Conservation (phyloP, 1,284 basidiomycete species). For the Gymnopus androsaceus region DNA sequence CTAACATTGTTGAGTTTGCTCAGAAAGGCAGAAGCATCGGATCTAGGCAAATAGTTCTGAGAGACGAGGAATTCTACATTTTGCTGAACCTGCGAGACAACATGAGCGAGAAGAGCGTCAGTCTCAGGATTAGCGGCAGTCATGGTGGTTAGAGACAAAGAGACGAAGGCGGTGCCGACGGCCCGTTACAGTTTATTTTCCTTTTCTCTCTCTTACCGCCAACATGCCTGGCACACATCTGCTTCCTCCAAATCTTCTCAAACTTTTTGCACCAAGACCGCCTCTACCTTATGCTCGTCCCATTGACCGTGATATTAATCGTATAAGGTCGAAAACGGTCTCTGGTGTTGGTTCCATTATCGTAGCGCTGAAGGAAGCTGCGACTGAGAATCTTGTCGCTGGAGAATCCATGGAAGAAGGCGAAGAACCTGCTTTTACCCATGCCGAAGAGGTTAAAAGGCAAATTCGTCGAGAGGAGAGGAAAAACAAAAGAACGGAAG, state of each 20-base stretch:
- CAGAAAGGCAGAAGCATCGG: conserved; percentile 55
- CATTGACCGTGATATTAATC: conserved; percentile 79
- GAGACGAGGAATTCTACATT: conserved; percentile 64
- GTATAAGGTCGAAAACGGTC: conserved; percentile 71
- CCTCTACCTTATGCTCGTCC: conserved; percentile 85
- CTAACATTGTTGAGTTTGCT: conserved; percentile 43
- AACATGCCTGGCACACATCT: conserved; percentile 83
- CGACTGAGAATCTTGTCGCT: conserved; percentile 63
- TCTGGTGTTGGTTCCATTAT: conserved; percentile 75
- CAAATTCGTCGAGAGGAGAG: conserved; percentile 79
- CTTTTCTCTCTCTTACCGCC: conserved; percentile 7
- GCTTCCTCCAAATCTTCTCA: conserved; percentile 90
- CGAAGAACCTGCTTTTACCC: conserved; percentile 75
- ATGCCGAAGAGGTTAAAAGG: conserved; percentile 77
- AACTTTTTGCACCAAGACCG: conserved; percentile 91
- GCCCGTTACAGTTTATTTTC: neutral
- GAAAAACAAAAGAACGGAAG: conserved; percentile 77
- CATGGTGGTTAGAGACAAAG: conserved; percentile 10
- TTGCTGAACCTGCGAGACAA: conserved; percentile 62
- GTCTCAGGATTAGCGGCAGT: conserved; percentile 7
- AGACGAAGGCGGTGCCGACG: neutral
- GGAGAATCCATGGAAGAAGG: conserved; percentile 76
- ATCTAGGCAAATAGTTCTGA: conserved; percentile 54
- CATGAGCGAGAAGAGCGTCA: conserved; percentile 50
- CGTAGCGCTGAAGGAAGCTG: conserved; percentile 73